Evolutionary conservation across 2,329 filamentous ascomycete genomes (phyloP).

Genomic region (Monosporascus sp.): DNA sequence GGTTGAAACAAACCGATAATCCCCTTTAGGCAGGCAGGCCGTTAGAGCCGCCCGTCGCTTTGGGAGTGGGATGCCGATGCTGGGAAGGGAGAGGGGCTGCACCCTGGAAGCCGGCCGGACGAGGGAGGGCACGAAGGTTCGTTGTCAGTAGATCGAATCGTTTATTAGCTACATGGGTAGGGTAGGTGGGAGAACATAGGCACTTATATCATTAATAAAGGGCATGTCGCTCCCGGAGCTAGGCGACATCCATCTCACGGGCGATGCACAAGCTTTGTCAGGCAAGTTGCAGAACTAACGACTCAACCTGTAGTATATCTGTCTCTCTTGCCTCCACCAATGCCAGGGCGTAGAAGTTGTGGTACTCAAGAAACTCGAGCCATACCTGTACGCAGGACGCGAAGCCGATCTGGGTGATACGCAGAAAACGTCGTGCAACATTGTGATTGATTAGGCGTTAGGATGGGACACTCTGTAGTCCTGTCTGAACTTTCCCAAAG

Average conservation of each 20-base stretch:
- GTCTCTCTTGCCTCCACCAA: too few species aligned
- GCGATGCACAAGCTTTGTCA: slow-evolving; percentile 6
- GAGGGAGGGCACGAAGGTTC: neutral
- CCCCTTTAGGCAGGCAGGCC: neutral
- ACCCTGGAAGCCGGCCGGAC: neutral
- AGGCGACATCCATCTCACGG: slow-evolving; percentile 18
- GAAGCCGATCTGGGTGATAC: slow-evolving; percentile 1
- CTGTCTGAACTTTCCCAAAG: slow-evolving; percentile 1
- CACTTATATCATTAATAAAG: too few species aligned
- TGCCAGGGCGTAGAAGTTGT: too few species aligned
- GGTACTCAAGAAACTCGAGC: neutral
- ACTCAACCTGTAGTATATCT: neutral
- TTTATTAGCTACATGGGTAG: slow-evolving; percentile 10
- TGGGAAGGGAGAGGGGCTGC: neutral
- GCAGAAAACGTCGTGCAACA: slow-evolving; percentile 2
- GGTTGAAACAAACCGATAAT: neutral
- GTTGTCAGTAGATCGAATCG: slow-evolving; percentile 14
- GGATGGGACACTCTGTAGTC: slow-evolving; percentile 3
- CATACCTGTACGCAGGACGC: neutral
- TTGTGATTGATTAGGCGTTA: neutral
- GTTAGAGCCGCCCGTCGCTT: neutral
- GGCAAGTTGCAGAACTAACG: slow-evolving; percentile 1
- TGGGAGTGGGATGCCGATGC: neutral
- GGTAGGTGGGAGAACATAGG: slow-evolving; percentile 7
- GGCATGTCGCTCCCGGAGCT: slow-evolving; percentile 12